Evolutionary conservation across 1,284 basidiomycete species (phyloP), one percentile per base, ranked within the genome.

Genomic region (Cystobasidium slooffiae): DNA sequence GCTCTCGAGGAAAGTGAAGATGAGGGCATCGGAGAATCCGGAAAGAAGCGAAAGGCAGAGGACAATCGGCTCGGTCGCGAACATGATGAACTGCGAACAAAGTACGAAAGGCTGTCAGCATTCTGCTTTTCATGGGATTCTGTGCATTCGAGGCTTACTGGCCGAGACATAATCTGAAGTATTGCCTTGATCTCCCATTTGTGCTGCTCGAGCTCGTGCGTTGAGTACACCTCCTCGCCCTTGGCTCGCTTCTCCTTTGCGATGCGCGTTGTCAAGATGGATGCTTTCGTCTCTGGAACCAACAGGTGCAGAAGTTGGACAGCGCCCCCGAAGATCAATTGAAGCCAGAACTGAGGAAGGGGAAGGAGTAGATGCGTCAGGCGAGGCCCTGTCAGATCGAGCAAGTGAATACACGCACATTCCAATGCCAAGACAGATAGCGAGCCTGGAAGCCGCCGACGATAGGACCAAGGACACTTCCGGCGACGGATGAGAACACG

Each of bases 301-400:
- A 83, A 68, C 72, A 83, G 78, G 76, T 85, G 84, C 7, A 81
- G 68, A 20, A 82, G 39, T 76, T 84, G 84, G 6, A 83, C 82
- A 39, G 75, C 77, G 22, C 78, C 82, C 16, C 83, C 83, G 64
- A 84, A 82, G 76, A 84, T 83, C 43, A 84, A 79, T 77, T 84
- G 83, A 8, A 80, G 37, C 58, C 47, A 74, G 74, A 59, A 46
- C 49, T 65, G 56, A 16, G 1, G 20, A n/a, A 6, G 24, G 16
- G 12, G 24, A 24, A 22, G 3, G 3, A 53, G 55, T 46, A n/a
- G 20, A 31, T 43, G n/a, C 20, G 2, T 41, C 31, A 12, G n/a
- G 2, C 56, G 22, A 41, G 31, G 31, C 31, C 31, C 1, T 31
- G 31, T 31, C 31, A 5, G 31, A 31, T 31, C 31, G 31, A 43